Evolutionary conservation across 2,329 filamentous ascomycete genomes (phyloP).

Genomic region (Aspergillus sp.): DNA sequence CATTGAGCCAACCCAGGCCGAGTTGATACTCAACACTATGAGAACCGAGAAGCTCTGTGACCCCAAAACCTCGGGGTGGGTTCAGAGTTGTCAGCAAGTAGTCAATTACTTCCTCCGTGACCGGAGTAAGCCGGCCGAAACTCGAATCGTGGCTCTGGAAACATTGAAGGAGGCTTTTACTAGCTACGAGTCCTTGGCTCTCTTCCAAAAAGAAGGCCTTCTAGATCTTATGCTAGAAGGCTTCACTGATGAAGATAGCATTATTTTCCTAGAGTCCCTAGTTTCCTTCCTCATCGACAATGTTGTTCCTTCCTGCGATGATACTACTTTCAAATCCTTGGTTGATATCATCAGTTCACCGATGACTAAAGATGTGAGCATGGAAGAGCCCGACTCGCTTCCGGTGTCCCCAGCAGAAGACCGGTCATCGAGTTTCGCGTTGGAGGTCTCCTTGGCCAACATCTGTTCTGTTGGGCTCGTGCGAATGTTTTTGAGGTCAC

Average conservation of each 20-base stretch:
- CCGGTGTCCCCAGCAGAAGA: constrained; percentile 29
- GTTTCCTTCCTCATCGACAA: constrained; percentile 40
- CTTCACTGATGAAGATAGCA: constrained; percentile 39
- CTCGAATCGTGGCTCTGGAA: constrained; percentile 41
- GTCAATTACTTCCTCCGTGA: constrained; percentile 39
- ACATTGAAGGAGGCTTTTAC: constrained; percentile 41
- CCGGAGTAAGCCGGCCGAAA: constrained; percentile 39
- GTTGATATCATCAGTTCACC: constrained; percentile 35
- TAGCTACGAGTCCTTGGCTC: constrained; percentile 29
- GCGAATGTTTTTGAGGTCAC: constrained; percentile 71
- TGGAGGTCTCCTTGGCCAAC: constrained; percentile 49
- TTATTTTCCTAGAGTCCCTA: constrained; percentile 39
- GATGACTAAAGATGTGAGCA: constrained; percentile 36
- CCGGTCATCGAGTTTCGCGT: constrained; percentile 29
- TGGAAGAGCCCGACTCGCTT: constrained; percentile 42
- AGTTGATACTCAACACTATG: constrained; percentile 38
- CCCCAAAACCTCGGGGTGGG: constrained; percentile 34
- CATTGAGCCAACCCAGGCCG: constrained; percentile 39
- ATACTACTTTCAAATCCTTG: constrained; percentile 32
- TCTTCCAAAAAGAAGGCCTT: constrained; percentile 35
- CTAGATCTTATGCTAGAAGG: constrained; percentile 33
- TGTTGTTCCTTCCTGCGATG: constrained; percentile 29
- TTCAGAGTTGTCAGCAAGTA: constrained; percentile 33
- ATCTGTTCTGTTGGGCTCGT: constrained; percentile 71
- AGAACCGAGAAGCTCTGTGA: constrained; percentile 35